These are phyloP conservation scores for Begonia peltatifolia DNA, from an alignment of 306 rosid species.

Conservation along the genomic window DNA sequence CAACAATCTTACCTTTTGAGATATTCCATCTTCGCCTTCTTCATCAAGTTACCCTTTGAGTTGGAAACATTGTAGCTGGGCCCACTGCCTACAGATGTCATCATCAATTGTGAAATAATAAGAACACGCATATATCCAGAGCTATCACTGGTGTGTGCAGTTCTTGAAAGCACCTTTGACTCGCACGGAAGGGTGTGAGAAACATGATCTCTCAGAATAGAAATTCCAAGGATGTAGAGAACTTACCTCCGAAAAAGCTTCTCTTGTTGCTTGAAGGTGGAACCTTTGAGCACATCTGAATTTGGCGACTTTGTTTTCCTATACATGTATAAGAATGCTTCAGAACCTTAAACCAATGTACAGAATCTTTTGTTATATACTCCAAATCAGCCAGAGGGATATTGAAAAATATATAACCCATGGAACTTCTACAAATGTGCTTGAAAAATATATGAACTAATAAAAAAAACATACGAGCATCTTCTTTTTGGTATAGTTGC, in stretches of 20 bases:
- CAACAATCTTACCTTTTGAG: slow-evolving; percentile 50
- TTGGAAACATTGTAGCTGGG: slow-evolving; percentile 44
- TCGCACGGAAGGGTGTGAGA: too few species aligned
- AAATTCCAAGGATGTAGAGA: too few species aligned
- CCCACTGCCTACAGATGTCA: slow-evolving; percentile 31
- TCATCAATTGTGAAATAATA: slow-evolving; percentile 2
- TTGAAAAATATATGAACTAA: neutral
- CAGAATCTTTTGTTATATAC: neutral
- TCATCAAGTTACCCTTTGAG: slow-evolving; percentile 73
- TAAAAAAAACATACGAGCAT: slow-evolving; percentile 47
- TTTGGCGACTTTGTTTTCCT: slow-evolving; percentile 85
- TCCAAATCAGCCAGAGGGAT: neutral
- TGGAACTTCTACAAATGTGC: neutral
- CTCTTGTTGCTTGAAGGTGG: slow-evolving; percentile 74
- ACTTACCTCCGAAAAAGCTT: slow-evolving; percentile 52
- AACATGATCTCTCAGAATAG: too few species aligned
- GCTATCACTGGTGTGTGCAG: neutral
- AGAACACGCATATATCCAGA: too few species aligned
- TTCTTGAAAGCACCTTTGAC: neutral
- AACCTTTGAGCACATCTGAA: slow-evolving; percentile 52
- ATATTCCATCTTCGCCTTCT: slow-evolving; percentile 62
- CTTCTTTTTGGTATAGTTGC: slow-evolving; percentile 43
- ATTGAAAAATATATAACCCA: too few species aligned
- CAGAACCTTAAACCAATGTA: too few species aligned
- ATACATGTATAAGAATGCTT: slow-evolving; percentile 8